These are phyloP conservation scores for Exophiala phaeomuriformis DNA, from an alignment of 2,329 filamentous ascomycete species.

Conservation along the genomic window DNA sequence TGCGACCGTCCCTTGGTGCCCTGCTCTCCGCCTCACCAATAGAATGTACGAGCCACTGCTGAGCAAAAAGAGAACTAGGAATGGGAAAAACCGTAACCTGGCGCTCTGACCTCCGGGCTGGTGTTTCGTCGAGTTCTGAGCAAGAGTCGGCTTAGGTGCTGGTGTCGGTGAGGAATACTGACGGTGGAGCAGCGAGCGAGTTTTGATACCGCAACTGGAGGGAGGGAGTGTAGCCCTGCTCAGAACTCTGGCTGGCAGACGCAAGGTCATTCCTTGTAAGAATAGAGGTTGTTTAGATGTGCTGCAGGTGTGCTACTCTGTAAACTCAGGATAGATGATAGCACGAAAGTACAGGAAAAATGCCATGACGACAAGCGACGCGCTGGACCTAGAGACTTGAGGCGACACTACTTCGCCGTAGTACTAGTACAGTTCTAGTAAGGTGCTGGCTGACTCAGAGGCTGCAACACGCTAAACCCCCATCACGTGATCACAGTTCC, in stretches of 20 bases:
- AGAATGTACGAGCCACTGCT: constrained; percentile 46
- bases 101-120: constrained; percentile 20
- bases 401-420: not conserved
- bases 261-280: constrained; percentile 15
- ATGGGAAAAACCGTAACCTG: constrained; percentile 33
- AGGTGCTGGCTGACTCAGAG: not conserved
- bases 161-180: constrained; percentile 11
- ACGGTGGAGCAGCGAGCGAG: not conserved
- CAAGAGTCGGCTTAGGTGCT: constrained; percentile 2
- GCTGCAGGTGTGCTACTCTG: not conserved
- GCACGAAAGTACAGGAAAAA: not conserved
- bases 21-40: constrained; percentile 41
- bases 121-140: constrained; percentile 8
- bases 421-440: too few species aligned
- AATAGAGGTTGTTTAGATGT: not conserved
- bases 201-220: not conserved
- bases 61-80: constrained; percentile 40
- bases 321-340: not conserved
- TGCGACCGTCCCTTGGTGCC: constrained; percentile 9
- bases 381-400: not conserved
- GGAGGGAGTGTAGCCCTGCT: constrained; percentile 5
- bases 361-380: constrained; percentile 4
- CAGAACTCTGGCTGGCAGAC: not conserved
- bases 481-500: not conserved
- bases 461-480: not conserved